phyloP scores from a whole-genome alignment of 139 green algal genomes.

The Astrephomene gubernaculifera region DNA sequence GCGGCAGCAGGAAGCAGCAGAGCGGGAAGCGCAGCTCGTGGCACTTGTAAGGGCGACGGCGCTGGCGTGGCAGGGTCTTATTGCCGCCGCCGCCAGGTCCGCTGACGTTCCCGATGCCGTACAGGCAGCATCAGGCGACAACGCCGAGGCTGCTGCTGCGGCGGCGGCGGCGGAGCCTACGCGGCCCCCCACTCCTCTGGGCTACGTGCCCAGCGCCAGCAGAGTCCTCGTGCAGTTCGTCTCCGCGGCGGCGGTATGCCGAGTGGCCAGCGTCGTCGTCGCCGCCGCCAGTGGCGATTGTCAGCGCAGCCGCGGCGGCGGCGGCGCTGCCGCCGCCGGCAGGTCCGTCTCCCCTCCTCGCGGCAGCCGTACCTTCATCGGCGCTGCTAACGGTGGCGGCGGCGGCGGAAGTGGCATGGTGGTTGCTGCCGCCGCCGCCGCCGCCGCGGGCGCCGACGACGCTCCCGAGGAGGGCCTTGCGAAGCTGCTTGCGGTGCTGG shows the following conservation, averaged over 20 bases:
- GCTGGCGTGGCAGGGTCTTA: not conserved
- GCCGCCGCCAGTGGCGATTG: not conserved
- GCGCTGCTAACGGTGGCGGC: not conserved
- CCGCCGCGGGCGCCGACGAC: not conserved
- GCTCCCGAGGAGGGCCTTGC: not conserved
- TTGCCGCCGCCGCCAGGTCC: not conserved
- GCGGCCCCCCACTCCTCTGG: conserved; percentile 27
- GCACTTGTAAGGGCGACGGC: conserved; percentile 13
- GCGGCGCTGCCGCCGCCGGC: not conserved
- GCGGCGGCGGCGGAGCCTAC: not conserved
- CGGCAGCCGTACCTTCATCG: not conserved
- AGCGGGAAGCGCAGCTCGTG: conserved; percentile 6
- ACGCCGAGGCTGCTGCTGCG: no score
- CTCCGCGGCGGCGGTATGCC: conserved; percentile 14
- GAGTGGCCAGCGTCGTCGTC: not conserved
- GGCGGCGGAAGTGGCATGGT: no score
- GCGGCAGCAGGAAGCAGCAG: not conserved
- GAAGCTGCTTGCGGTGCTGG: conserved; percentile 6
- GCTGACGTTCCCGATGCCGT: no score
- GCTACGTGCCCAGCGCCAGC: conserved; percentile 12
- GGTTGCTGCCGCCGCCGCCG: not conserved
- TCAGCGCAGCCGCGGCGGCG: not conserved
- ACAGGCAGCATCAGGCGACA: not conserved
- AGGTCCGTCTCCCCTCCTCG: not conserved
- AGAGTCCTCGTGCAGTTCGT: conserved; percentile 12